Conservation (phyloP, 75 land plant genomes). For the Isoetes taiwanensis region DNA sequence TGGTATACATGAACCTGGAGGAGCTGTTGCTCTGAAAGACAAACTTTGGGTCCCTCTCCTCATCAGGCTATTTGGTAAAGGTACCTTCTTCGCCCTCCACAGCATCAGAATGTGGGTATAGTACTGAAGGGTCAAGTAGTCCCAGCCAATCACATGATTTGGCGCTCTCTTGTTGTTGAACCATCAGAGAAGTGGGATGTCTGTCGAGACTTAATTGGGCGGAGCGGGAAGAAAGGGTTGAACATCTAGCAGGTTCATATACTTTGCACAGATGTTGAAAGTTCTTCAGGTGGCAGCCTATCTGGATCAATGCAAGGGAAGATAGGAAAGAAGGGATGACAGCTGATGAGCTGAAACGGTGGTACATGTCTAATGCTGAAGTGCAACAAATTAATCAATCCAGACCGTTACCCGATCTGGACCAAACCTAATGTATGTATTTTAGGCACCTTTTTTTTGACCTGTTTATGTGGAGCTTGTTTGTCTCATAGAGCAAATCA, state of each 20-base stretch:
- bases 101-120: constrained; percentile 9
- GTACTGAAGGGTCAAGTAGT: constrained; percentile 7
- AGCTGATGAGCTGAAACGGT: constrained; percentile 40
- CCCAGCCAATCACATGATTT: constrained; percentile 22
- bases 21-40: constrained; percentile 27
- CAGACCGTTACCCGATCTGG: constrained; percentile 53
- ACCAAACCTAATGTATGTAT: constrained; percentile 53
- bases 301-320: constrained; percentile 11
- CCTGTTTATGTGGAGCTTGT: not conserved
- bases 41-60: constrained; percentile 63
- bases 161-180: constrained; percentile 38
- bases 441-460: not conserved
- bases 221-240: constrained; percentile 54
- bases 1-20: constrained; percentile 12
- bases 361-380: constrained; percentile 82
- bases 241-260: too few relatives aligned
- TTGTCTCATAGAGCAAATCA: not conserved
- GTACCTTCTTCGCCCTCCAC: constrained; percentile 43
- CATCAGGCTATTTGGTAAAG: constrained; percentile 68
- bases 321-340: constrained; percentile 24
- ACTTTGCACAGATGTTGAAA: constrained; percentile 23
- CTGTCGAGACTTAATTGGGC: constrained; percentile 47
- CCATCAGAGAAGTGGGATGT: constrained; percentile 91
- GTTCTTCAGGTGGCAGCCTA: constrained; percentile 22
- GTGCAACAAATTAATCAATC: constrained; percentile 65